Percentiles rank a stretch among this genome's conserved stretches.
phyloP scores from a whole-genome alignment of 371 early-diverging fungal genomes.

The Aphelidium insulamus region DNA sequence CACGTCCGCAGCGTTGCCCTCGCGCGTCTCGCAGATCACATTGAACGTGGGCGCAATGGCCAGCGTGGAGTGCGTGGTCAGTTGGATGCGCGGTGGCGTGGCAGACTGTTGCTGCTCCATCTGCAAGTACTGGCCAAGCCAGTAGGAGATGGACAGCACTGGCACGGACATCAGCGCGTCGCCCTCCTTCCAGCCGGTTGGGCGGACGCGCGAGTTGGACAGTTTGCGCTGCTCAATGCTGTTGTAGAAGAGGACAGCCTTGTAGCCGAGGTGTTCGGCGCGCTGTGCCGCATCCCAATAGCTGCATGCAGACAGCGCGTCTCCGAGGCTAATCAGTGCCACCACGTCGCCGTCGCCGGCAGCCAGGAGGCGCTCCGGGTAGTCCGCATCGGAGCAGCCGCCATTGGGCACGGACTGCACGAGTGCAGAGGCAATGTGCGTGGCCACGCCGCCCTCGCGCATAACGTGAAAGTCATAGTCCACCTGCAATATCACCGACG shows the following conservation, averaged over 20 bases:
- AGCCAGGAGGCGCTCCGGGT: no score
- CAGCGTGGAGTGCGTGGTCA: background rate
- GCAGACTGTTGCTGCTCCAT: no score
- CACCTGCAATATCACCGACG: no score
- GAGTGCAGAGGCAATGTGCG: conserved; percentile 6
- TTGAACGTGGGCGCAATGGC: background rate
- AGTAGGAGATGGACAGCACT: conserved; percentile 3
- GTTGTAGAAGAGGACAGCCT: conserved; percentile 13
- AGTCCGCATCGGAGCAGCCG: conserved; percentile 9
- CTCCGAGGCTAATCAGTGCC: conserved; percentile 11
- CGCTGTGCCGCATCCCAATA: conserved; percentile 10
- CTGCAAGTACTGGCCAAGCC: conserved; percentile 4
- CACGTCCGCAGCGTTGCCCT: conserved; percentile 5
- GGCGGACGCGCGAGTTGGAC: conserved; percentile 9
- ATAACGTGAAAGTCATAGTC: conserved; percentile 11
- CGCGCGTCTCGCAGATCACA: background rate
- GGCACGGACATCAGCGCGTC: conserved; percentile 8
- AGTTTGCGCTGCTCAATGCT: conserved; percentile 6
- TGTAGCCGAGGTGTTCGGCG: conserved; percentile 12
- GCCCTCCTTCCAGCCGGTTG: conserved; percentile 14
- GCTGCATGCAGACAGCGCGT: conserved; percentile 5
- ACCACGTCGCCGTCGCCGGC: conserved; percentile 8
- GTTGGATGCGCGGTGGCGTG: no score
- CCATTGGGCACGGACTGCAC: conserved; percentile 7
- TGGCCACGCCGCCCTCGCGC: conserved; percentile 12